Percentiles rank a stretch among this genome's conserved stretches.
Evolutionary conservation across 805 yeast genomes (phyloP).

Genomic region (Sungouiozyma intestinalis): DNA sequence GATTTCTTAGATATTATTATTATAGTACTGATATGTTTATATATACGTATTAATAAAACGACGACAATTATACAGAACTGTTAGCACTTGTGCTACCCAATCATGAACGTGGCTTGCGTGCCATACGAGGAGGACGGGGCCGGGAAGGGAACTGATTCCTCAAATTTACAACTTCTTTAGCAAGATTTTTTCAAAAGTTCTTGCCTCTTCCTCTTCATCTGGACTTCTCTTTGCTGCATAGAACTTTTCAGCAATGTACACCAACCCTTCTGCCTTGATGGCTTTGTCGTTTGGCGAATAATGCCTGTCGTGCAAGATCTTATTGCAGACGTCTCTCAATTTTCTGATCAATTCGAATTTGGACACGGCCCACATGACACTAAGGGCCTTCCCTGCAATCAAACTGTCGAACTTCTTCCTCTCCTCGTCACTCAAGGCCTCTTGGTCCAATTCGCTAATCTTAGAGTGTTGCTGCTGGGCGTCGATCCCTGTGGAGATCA

Average conservation of each 20-base stretch:
- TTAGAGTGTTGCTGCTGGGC: conserved; percentile 70
- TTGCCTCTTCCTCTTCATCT: conserved; percentile 84
- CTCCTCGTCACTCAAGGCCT: conserved; percentile 42
- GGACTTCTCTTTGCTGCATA: conserved; percentile 53
- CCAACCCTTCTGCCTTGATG: conserved; percentile 67
- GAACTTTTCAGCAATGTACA: conserved; percentile 61
- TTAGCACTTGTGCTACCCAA: too few relatives aligned
- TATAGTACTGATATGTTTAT: too few relatives aligned
- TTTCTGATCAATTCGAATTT: conserved; percentile 70
- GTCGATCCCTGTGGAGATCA: conserved; percentile 72
- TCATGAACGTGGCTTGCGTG: too few relatives aligned
- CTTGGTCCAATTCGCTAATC: conserved; percentile 55
- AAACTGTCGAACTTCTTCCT: conserved; percentile 67
- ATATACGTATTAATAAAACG: too few relatives aligned
- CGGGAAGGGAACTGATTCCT: too few relatives aligned
- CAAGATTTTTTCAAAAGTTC: conserved; percentile 79
- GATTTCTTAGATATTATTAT: too few relatives aligned
- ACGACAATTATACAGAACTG: too few relatives aligned
- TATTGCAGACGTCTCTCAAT: conserved; percentile 67
- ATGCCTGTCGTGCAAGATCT: conserved; percentile 55
- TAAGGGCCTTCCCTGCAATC: conserved; percentile 75
- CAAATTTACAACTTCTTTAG: not conserved
- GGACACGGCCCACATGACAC: conserved; percentile 93
- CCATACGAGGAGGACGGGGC: too few relatives aligned
- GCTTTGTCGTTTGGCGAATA: conserved; percentile 48